Conservation (phyloP, 768 basidiomycete species). For the Mycena leptocephala region DNA sequence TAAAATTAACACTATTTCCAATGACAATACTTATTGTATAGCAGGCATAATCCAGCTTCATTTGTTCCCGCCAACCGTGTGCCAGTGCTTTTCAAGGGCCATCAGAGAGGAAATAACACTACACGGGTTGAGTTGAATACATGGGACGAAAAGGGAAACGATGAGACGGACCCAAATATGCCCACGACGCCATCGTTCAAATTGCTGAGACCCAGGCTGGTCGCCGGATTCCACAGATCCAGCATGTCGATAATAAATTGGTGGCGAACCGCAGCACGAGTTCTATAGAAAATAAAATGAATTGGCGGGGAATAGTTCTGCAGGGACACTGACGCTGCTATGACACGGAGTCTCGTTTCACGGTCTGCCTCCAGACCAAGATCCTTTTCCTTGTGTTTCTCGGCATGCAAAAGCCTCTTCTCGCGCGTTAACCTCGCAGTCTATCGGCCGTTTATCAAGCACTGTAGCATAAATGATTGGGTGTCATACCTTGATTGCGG, state of each 20-base stretch:
- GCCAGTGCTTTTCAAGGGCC: constrained; percentile 80
- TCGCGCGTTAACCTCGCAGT: constrained; percentile 76
- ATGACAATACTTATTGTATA: constrained; percentile 7
- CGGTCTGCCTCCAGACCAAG: constrained; percentile 75
- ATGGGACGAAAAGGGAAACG: constrained; percentile 9
- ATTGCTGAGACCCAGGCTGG: constrained; percentile 80
- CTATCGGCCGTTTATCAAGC: constrained; percentile 52
- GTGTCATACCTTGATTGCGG: constrained; percentile 73
- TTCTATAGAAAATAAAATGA: constrained; percentile 53
- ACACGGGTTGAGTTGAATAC: constrained; percentile 17
- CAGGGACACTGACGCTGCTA: constrained; percentile 64
- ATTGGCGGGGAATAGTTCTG: background rate
- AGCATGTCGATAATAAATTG: constrained; percentile 90
- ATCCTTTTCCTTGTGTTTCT: constrained; percentile 75
- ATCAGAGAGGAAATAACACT: constrained; percentile 83
- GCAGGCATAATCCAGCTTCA: background rate
- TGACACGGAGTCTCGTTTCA: constrained; percentile 73
- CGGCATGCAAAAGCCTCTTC: constrained; percentile 64
- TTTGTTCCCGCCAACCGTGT: constrained; percentile 63
- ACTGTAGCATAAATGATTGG: background rate
- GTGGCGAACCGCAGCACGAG: constrained; percentile 76
- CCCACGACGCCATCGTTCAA: constrained; percentile 92
- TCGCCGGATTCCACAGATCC: constrained; percentile 94
- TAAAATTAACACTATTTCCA: constrained; percentile 25
- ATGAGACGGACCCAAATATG: constrained; percentile 78